Base-by-base conservation (phyloP, 768 basidiomycete genomes). In the Pseudohyphozyma bogoriensis region DNA sequence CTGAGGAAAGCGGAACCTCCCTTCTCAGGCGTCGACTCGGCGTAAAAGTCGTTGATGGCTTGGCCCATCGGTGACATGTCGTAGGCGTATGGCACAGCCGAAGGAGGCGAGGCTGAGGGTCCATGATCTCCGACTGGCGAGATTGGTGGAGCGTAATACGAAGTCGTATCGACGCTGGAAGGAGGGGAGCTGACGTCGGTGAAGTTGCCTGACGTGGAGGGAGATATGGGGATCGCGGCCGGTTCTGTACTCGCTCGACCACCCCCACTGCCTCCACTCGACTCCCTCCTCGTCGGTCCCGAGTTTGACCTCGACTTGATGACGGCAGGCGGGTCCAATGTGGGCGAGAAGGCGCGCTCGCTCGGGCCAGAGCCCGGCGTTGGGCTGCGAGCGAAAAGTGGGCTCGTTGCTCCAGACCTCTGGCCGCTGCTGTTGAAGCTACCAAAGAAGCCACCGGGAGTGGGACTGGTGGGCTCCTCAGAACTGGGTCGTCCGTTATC, bases 91-190 rank as follows among this genome's bases (percentile, higher is more conserved):
- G 51, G 28, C 1, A 51, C 35, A 33, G 45, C 49, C 58, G 51
- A 61, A 61, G 51, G 62, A 56, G 60, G 56, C 4, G 64, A 58
- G 1, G 60, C 50, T 20, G 63, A 52, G 10, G 55, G 60, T 1
- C 33, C 49, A 32, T 26, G 31, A 52, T 55, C 52, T 1, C 36
- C 61, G 10, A 55, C 28, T 0, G 65, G 65, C 20, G 60, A 62
- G 29, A 62, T 55, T 0, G 65, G 65, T 0, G 60, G 35, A 9
- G 58, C 35, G 31, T 62, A 47, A 55, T 60, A 66, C 2, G 61
- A 62, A 9, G 60, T 60, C 29, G 58, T 56, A 40, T 66, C 65
- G 52, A 66, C 37, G 18, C 49, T 54, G 37, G 28, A 37, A 13
- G 56, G 44, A 1, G 61, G 52, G 37, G 37, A 47, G 46, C 24